These are phyloP conservation scores for Pochonia chlamydosporia DNA, from an alignment of 2,329 filamentous ascomycete genomes.

Conservation along the genomic window DNA sequence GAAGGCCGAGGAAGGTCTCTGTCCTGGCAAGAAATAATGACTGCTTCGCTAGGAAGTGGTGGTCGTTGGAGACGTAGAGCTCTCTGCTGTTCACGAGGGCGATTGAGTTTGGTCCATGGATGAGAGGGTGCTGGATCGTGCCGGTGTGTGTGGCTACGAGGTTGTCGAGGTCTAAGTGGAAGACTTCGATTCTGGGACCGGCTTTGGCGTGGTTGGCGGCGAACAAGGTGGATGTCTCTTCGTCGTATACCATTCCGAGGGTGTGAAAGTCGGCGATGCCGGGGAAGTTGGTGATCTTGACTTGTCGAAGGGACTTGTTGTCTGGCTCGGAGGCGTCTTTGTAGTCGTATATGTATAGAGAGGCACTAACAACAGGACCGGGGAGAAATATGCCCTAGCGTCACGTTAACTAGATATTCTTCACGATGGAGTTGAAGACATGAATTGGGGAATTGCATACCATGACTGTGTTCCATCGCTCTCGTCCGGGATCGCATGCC, in stretches of 20 bases:
- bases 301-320: conserved; percentile 13
- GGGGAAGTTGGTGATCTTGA: conserved; percentile 18
- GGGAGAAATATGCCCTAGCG: conserved; percentile 19
- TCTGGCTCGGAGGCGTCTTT: conserved; percentile 9
- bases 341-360: conserved; percentile 34
- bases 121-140: conserved; percentile 30
- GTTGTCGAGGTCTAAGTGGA: conserved; percentile 27
- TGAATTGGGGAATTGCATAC: conserved; percentile 15
- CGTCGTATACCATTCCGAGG: conserved; percentile 32
- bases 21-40: conserved; percentile 18
- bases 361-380: conserved; percentile 16
- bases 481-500: conserved; percentile 32
- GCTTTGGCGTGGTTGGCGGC: conserved; percentile 30
- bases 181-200: conserved; percentile 31
- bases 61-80: conserved; percentile 36
- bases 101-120: conserved; percentile 34
- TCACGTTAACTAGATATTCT: too few species aligned
- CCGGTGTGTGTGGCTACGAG: conserved; percentile 28
- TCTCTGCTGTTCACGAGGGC: conserved; percentile 26
- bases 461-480: conserved; percentile 37
- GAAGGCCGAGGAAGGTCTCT: conserved; percentile 28
- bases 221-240: conserved; percentile 27
- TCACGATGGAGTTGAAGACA: too few species aligned
- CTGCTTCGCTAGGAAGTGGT: conserved; percentile 24
- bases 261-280: conserved; percentile 31